Conservation (phyloP, 2,329 filamentous ascomycete species). For the Talaromyces islandicus region DNA sequence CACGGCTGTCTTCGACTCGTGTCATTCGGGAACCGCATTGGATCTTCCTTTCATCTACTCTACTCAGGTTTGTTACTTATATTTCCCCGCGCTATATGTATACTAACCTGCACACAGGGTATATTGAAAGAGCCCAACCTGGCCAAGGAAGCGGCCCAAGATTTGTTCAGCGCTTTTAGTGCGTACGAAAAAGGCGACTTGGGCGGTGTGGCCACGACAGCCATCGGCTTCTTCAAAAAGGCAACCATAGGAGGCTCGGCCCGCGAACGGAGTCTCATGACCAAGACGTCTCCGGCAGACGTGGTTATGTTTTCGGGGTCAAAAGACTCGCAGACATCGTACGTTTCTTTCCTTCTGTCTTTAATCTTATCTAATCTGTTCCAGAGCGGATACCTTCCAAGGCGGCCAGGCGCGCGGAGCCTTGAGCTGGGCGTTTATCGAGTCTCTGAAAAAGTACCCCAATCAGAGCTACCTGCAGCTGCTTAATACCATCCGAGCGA, state of each 20-base stretch:
- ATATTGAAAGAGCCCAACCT: conserved; percentile 63
- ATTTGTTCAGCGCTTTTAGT: conserved; percentile 59
- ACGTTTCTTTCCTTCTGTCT: not conserved
- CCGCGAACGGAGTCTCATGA: conserved; percentile 72
- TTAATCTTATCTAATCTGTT: not conserved
- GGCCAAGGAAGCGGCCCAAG: conserved; percentile 61
- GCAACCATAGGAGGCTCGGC: conserved; percentile 72
- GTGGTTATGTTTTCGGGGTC: conserved; percentile 97
- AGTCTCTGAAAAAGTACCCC: conserved; percentile 78
- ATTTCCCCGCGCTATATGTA: not conserved
- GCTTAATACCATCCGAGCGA: conserved; percentile 86
- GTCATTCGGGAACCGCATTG: conserved; percentile 61
- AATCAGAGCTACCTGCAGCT: conserved; percentile 93
- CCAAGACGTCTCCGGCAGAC: conserved; percentile 90
- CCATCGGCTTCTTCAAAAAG: conserved; percentile 84
- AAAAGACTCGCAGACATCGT: conserved; percentile 81
- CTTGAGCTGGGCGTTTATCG: conserved; percentile 96
- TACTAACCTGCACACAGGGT: conserved; percentile 28
- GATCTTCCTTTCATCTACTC: conserved; percentile 65
- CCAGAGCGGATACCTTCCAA: conserved; percentile 84
- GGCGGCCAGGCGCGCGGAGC: conserved; percentile 84
- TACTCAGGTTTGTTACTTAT: conserved; percentile 41
- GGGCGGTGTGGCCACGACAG: conserved; percentile 68
- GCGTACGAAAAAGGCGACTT: conserved; percentile 80
- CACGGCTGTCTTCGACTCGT: conserved; percentile 63